phyloP scores from a whole-genome alignment of 352 stramenopile genomes.

The Globisporangium canariense region DNA sequence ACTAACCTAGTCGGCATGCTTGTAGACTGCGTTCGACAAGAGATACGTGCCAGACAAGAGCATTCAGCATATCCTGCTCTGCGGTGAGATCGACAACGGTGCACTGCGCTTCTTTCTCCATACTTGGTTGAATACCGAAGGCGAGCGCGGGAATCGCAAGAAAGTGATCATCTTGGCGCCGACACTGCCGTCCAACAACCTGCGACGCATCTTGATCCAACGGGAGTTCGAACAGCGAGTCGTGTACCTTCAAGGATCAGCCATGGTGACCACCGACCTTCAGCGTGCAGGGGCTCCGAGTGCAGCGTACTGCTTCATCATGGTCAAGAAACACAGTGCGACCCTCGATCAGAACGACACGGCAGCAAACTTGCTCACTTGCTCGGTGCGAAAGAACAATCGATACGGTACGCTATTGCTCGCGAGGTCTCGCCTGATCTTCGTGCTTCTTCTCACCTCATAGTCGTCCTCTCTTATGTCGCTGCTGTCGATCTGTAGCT shows the following conservation, averaged over 20 bases:
- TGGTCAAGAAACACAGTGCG: conserved; percentile 67
- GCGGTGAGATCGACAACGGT: conserved; percentile 68
- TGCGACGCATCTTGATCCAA: conserved; percentile 65
- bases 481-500: conserved; percentile 18
- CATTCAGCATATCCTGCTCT: conserved; percentile 75
- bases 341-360: conserved; percentile 64
- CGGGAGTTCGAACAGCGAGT: conserved; percentile 74
- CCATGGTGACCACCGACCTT: conserved; percentile 71
- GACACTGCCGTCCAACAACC: conserved; percentile 45
- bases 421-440: not conserved
- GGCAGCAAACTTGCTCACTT: conserved; percentile 68
- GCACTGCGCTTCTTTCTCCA: conserved; percentile 77
- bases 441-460: not conserved
- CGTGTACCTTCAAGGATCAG: conserved; percentile 71
- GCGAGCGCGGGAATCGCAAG: conserved; percentile 46
- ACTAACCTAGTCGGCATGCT: not conserved
- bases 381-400: conserved; percentile 76
- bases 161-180: conserved; percentile 76
- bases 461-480: not conserved
- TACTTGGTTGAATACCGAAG: conserved; percentile 68
- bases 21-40: conserved; percentile 76
- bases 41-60: conserved; percentile 61
- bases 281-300: conserved; percentile 45
- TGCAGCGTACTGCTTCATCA: conserved; percentile 68
- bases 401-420: conserved; percentile 32